Base-by-base conservation (phyloP, 768 basidiomycete genomes). In the Psilocybe sp. region DNA sequence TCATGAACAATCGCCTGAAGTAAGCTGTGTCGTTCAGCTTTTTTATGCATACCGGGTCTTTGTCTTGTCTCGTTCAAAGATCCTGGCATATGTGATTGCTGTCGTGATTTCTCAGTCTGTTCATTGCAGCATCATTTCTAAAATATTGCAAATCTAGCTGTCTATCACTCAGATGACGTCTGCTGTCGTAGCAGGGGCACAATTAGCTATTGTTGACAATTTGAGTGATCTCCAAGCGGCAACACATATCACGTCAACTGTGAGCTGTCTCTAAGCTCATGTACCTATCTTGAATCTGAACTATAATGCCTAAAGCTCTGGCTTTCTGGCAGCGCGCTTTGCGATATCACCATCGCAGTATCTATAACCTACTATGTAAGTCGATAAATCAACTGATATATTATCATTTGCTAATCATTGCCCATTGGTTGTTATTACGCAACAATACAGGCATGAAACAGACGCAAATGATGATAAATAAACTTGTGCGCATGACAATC, bases 321-420 rank as follows among this genome's bases (percentile, higher is more conserved):
- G 67, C 57, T 58, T 33, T 50, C 54, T 5, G 53, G 50, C 15
- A 59, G 57, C 35, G 62, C 64, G 4, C 18, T 60, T 2, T 66
- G 65, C 31, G 67, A 69, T 43, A 28, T 64, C 2, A 33, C 55
- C 15, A 67, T 69, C 31, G 65, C 60, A 8, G 47, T 50, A 14
- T 54, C 53, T n/a, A 68, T 63, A 60, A 56, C 60, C 10, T 64
- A 53, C 43, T 64, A 60, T 46, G 66, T 61, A 36, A 47, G 64
- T 51, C 3, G 23, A 13, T 9, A 12, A n/a, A 36, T 13, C 14
- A 4, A 12, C 32, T 40, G 13, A 28, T 19, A 50, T 47, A 47
- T 51, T 12, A 39, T 47, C 9, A 52, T 42, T 9, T 57, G 54
- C 45, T 18, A 38, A 13, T 20, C n/a, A 42, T 5, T 16, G 5